Conservation (phyloP, 2,329 filamentous ascomycete species). For the Ceratocystis alfenasii region DNA sequence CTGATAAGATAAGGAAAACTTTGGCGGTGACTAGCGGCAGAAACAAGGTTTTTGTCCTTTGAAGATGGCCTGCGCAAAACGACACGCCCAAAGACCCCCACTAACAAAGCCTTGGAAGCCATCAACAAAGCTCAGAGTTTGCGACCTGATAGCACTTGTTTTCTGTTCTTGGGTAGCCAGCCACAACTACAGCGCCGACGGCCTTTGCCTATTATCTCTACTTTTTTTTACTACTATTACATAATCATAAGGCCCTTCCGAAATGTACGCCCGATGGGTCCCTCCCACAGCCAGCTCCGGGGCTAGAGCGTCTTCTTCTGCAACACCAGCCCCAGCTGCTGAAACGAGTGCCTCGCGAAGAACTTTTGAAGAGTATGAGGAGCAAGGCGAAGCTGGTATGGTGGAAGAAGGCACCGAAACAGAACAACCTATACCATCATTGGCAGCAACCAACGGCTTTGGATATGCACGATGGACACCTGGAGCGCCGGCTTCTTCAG, state of each 20-base stretch:
- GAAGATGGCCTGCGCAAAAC: neutral
- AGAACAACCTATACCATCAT: neutral
- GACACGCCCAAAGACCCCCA: neutral
- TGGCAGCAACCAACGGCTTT: constrained; percentile 20
- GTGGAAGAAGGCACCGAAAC: neutral
- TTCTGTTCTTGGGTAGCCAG: neutral
- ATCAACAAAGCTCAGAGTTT: neutral
- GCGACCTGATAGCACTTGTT: neutral
- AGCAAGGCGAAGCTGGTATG: neutral
- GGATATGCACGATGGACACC: constrained; percentile 22
- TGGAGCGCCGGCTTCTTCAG: constrained; percentile 4
- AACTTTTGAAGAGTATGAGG: neutral
- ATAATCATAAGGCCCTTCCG: neutral
- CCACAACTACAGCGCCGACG: neutral
- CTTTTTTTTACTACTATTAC: neutral
- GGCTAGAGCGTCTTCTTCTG: neutral
- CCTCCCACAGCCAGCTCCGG: constrained; percentile 14
- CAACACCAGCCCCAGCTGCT: neutral
- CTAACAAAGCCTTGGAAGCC: neutral
- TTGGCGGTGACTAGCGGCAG: constrained; percentile 17
- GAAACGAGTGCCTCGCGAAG: neutral
- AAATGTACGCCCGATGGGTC: constrained; percentile 21
- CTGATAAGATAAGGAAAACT: constrained; percentile 18
- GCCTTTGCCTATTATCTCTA: neutral
- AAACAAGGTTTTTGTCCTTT: constrained; percentile 4